A percentile compares a stretch with the other conserved stretches of the same genome.
Conservation (phyloP, 805 yeast species). For the Candida gorgasii region DNA sequence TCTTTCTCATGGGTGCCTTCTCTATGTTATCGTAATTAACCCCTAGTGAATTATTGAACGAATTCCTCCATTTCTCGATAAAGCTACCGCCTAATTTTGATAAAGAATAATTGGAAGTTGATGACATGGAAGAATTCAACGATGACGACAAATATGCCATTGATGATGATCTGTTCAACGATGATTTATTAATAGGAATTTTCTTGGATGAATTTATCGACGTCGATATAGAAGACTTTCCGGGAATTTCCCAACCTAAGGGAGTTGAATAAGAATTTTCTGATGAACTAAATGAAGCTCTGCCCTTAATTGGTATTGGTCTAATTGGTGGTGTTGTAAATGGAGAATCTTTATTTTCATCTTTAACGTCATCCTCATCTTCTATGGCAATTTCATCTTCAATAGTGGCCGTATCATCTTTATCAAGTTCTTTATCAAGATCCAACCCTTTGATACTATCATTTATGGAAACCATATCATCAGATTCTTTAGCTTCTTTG, state of each 20-base stretch:
- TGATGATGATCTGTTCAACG: conserved; percentile 40
- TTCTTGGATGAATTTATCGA: conserved; percentile 12
- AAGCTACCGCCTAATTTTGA: conserved; percentile 44
- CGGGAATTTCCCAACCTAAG: conserved; percentile 52
- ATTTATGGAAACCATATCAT: too few species aligned
- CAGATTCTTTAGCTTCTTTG: background rate
- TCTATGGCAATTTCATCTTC: conserved; percentile 7
- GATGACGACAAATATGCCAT: conserved; percentile 44
- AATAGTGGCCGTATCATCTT: background rate
- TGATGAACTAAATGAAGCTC: conserved; percentile 20
- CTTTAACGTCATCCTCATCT: conserved; percentile 7
- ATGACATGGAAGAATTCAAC: conserved; percentile 36
- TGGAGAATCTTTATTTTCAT: background rate
- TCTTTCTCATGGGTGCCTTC: conserved; percentile 12
- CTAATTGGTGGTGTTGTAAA: background rate
- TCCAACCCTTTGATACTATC: background rate
- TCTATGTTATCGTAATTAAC: conserved; percentile 15
- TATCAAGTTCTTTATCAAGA: background rate
- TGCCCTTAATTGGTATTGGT: conserved; percentile 19
- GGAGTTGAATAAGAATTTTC: conserved; percentile 29
- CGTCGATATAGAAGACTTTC: conserved; percentile 29
- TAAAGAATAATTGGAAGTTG: conserved; percentile 41
- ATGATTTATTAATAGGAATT: conserved; percentile 20
- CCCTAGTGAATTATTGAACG: conserved; percentile 24
- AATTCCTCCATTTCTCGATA: conserved; percentile 46